A percentile compares a stretch with the other conserved stretches of the same genome.
These are phyloP conservation scores for Pilobolus umbonatus DNA, from an alignment of 192 early-diverging fungal genomes.

Conservation along the genomic window DNA sequence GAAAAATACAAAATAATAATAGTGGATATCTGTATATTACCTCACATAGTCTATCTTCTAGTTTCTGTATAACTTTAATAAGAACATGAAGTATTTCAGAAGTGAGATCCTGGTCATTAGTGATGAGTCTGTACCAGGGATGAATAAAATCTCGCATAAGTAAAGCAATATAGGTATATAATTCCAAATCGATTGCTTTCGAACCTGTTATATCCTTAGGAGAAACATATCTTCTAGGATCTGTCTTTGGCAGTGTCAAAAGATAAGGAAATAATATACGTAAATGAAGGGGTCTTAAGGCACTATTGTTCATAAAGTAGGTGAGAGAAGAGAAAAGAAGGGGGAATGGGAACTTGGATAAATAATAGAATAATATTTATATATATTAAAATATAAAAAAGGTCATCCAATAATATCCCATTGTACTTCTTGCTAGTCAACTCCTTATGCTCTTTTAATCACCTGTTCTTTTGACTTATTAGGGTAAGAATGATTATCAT, in stretches of 20 bases:
- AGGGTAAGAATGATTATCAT: too few relatives aligned
- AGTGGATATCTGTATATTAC: slow-evolving; percentile 20
- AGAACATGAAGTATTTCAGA: slow-evolving; percentile 34
- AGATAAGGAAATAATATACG: slow-evolving; percentile 32
- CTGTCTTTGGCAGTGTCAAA: slow-evolving; percentile 17
- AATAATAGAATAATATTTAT: too few relatives aligned
- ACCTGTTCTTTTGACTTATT: too few relatives aligned
- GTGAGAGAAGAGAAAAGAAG: slow-evolving; percentile 5
- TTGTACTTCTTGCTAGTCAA: not conserved
- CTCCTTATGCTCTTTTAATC: not conserved
- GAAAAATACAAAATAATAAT: not conserved
- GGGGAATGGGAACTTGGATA: not conserved
- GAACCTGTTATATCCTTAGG: slow-evolving; percentile 34
- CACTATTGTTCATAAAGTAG: too few relatives aligned
- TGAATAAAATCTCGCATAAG: slow-evolving; percentile 48
- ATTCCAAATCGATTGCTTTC: slow-evolving; percentile 46
- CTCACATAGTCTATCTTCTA: slow-evolving; percentile 35
- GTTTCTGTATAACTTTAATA: slow-evolving; percentile 30
- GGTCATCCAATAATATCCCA: too few relatives aligned
- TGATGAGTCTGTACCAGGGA: slow-evolving; percentile 44
- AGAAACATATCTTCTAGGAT: slow-evolving; percentile 17
- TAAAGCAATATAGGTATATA: slow-evolving; percentile 46
- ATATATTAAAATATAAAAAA: too few relatives aligned
- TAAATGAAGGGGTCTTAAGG: slow-evolving; percentile 21
- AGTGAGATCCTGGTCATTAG: slow-evolving; percentile 40